Base-by-base conservation (phyloP, 495 filamentous ascomycete species). In the Trichocladium antarcticum region DNA sequence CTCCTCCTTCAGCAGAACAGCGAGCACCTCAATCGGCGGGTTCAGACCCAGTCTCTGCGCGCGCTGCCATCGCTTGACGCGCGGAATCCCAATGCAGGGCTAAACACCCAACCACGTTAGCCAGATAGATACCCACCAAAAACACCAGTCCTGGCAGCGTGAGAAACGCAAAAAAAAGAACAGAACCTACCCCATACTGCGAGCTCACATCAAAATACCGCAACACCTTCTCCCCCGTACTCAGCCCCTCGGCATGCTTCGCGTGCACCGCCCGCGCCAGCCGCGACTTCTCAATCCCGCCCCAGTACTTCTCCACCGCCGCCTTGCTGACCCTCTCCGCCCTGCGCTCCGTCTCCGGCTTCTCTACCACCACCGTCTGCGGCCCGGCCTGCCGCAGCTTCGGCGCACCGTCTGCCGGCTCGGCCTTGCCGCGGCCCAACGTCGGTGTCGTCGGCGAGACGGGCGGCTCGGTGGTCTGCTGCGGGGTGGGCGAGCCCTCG, bases 21-120 rank as follows among this genome's bases (percentile, higher is more conserved):
- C 84, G 3, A 96, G 71, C n/a, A 97, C 88, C 64, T 96, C 89
- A 28, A 95, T 73, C 1, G 93, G 92, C 0, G 93, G 93, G 32
- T 85, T 75, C 41, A 99, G 67, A 1, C 83, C 82, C 38, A 99
- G 66, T 38, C 67, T 69, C 37, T 94, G 69, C 2, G 93, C 93
- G 9, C 93, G 76, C 57, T 84, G 78, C 93, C 93, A 99, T 0
- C 93, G 83, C 65, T 84, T 85, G 42, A 83, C 57, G 8, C 93
- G 77, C 10, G 79, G 66, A 20, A 93, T 88, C 1, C 93, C 93
- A 45, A 95, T 83, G 59, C 85, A 93, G 1, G 92, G 93, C 86
- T 95, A 47, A 36, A 22, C 27, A 10, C 6, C 8, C 34, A 1
- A 19, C 54, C 34, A 59, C 17, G 53, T 53, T 44, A 57, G 45